These are phyloP conservation scores for Boletellus deceptivus DNA, from an alignment of 1,284 basidiomycete species.

Conservation along the genomic window DNA sequence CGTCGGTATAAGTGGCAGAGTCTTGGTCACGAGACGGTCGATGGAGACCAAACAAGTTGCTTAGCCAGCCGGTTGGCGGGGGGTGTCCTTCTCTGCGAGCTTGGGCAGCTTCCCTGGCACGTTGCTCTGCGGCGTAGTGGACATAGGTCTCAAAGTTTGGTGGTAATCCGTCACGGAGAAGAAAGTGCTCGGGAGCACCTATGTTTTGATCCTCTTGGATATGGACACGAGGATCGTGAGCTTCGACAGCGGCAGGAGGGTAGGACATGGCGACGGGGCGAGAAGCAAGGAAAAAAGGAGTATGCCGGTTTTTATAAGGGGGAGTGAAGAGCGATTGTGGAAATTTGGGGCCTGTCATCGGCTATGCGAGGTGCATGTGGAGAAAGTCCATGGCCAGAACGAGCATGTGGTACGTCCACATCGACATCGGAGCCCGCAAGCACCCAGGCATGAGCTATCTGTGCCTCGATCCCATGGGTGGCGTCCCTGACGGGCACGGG, in stretches of 20 bases:
- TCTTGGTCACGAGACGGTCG: slow-evolving; percentile 4
- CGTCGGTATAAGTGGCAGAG: slow-evolving; percentile 13
- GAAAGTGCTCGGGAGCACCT: slow-evolving; percentile 14
- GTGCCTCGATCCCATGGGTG: too few relatives aligned
- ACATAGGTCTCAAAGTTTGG: slow-evolving; percentile 35
- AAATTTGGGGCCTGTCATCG: too few relatives aligned
- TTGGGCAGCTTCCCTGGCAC: slow-evolving; percentile 30
- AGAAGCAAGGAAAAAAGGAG: not conserved
- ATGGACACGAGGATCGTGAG: slow-evolving; percentile 18
- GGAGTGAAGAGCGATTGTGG: not conserved
- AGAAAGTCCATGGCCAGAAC: too few relatives aligned
- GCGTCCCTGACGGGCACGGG: too few relatives aligned
- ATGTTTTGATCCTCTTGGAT: slow-evolving; percentile 7
- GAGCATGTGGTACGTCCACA: too few relatives aligned
- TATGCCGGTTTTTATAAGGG: slow-evolving; percentile 6
- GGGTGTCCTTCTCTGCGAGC: slow-evolving; percentile 33
- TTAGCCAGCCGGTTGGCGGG: slow-evolving; percentile 23
- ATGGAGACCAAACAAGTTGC: slow-evolving; percentile 24
- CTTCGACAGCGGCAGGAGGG: slow-evolving; percentile 17
- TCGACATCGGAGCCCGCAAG: too few relatives aligned
- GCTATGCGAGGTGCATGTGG: too few relatives aligned
- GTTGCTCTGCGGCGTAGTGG: slow-evolving; percentile 29
- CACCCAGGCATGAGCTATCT: too few relatives aligned
- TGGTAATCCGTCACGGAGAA: slow-evolving; percentile 21
- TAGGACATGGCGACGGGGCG: slow-evolving; percentile 18